Conservation (phyloP, 805 yeast species). For the Schizosaccharomyces japonicus region DNA sequence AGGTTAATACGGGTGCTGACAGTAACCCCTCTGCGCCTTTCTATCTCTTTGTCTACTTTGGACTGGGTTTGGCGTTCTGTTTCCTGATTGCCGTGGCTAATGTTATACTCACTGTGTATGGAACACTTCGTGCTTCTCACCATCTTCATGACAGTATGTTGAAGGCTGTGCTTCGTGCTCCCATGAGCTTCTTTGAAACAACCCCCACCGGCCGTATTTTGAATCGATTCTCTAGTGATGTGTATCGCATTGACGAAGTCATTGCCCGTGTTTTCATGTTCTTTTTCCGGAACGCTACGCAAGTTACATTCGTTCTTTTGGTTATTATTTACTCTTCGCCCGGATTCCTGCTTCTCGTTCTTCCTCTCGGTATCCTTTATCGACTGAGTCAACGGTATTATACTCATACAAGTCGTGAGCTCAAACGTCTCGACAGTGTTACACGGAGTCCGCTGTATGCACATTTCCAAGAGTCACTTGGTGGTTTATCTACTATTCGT, state of each 20-base stretch:
- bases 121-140: slow-evolving; percentile 64
- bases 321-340: slow-evolving; percentile 79
- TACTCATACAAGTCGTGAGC: slow-evolving; percentile 47
- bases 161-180: slow-evolving; percentile 51
- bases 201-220: slow-evolving; percentile 84
- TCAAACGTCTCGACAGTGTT: slow-evolving; percentile 46
- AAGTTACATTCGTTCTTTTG: slow-evolving; percentile 33
- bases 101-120: slow-evolving; percentile 48
- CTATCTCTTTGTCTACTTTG: slow-evolving; percentile 54
- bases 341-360: slow-evolving; percentile 46
- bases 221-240: slow-evolving; percentile 77
- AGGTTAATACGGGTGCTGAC: slow-evolving; percentile 46
- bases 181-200: slow-evolving; percentile 87
- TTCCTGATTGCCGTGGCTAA: slow-evolving; percentile 38
- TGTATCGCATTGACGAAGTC: slow-evolving; percentile 70
- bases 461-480: slow-evolving; percentile 56
- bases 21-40: slow-evolving; percentile 46
- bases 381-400: slow-evolving; percentile 48
- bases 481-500: slow-evolving; percentile 53
- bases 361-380: slow-evolving; percentile 47
- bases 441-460: slow-evolving; percentile 60
- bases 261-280: slow-evolving; percentile 18
- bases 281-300: slow-evolving; percentile 17
- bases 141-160: slow-evolving; percentile 53
- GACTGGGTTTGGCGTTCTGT: slow-evolving; percentile 48